phyloP scores from a whole-genome alignment of 208 protist genomes.

The Polymyxa betae region DNA sequence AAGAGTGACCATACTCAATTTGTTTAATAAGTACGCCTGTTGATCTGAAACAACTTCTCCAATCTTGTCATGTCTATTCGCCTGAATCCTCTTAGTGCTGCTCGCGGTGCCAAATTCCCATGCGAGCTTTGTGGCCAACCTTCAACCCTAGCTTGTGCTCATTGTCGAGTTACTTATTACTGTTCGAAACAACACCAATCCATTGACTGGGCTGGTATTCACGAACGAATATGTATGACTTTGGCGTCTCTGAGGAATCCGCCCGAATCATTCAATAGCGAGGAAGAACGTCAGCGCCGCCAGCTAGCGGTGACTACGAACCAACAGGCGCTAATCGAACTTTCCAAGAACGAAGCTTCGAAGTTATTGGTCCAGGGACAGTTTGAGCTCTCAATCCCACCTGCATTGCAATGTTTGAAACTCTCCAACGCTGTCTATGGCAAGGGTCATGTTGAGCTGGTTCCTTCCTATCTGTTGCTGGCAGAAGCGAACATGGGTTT shows the following conservation, averaged over 20 bases:
- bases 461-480: constrained; percentile 59
- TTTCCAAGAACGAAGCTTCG: constrained; percentile 50
- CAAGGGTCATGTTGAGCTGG: constrained; percentile 52
- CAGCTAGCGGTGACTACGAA: constrained; percentile 19
- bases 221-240: constrained; percentile 54
- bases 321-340: constrained; percentile 49
- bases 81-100: constrained; percentile 55
- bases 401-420: constrained; percentile 51
- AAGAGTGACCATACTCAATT: too few species aligned
- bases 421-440: constrained; percentile 50
- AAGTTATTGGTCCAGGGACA: constrained; percentile 47
- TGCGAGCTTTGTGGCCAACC: constrained; percentile 56
- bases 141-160: constrained; percentile 55
- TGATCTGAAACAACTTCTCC: too few species aligned
- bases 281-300: constrained; percentile 51
- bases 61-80: constrained; percentile 24
- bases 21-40: too few species aligned
- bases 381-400: constrained; percentile 54
- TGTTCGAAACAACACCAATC: constrained; percentile 60
- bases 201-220: constrained; percentile 58
- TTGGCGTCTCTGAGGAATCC: constrained; percentile 51
- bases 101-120: constrained; percentile 56
- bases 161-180: constrained; percentile 59
- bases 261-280: constrained; percentile 52
- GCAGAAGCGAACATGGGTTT: constrained; percentile 60